Conservation (phyloP, 2,329 filamentous ascomycete genomes). For the Aspergillus unguis region DNA sequence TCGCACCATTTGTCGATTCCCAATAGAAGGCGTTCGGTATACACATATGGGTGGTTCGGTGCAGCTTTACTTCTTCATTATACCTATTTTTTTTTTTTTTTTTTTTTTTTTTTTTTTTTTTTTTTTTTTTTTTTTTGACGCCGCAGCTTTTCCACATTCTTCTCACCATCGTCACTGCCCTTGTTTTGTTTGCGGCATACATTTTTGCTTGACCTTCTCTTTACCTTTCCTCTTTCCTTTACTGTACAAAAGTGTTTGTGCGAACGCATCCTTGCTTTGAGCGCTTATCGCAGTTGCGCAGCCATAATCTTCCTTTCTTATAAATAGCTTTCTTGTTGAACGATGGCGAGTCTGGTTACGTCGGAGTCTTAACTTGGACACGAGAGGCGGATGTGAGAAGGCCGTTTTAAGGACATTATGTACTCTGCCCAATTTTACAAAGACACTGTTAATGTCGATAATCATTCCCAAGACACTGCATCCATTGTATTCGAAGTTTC, state of each 20-base stretch:
- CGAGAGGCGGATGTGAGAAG: conserved; percentile 12
- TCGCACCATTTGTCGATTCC: conserved; percentile 32
- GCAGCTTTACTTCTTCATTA: conserved; percentile 24
- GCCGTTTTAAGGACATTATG: conserved; percentile 22
- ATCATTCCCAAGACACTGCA: background rate
- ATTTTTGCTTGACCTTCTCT: conserved; percentile 10
- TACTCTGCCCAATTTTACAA: conserved; percentile 28
- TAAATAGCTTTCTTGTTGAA: conserved; percentile 11
- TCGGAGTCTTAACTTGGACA: conserved; percentile 15
- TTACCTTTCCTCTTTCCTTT: conserved; percentile 20
- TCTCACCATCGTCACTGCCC: conserved; percentile 3
- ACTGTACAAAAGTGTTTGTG: conserved; percentile 35
- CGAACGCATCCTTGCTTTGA: conserved; percentile 11
- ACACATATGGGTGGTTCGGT: conserved; percentile 32
- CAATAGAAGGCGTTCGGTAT: conserved; percentile 42
- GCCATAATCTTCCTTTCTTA: conserved; percentile 11
- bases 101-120: conserved; percentile 10
- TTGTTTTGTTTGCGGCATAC: conserved; percentile 12
- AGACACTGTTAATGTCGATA: conserved; percentile 10
- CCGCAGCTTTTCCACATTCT: background rate
- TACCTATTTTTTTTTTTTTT: conserved; percentile 13
- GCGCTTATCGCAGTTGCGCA: conserved; percentile 10
- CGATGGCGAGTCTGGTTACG: conserved; percentile 5
- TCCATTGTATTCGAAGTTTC: too few relatives aligned
- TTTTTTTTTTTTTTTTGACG: conserved; percentile 6